A percentile compares a stretch with the other conserved stretches of the same genome.
Evolutionary conservation across 371 early-diverging fungal species (phyloP).

Genomic region (Mucor circinelloides): DNA sequence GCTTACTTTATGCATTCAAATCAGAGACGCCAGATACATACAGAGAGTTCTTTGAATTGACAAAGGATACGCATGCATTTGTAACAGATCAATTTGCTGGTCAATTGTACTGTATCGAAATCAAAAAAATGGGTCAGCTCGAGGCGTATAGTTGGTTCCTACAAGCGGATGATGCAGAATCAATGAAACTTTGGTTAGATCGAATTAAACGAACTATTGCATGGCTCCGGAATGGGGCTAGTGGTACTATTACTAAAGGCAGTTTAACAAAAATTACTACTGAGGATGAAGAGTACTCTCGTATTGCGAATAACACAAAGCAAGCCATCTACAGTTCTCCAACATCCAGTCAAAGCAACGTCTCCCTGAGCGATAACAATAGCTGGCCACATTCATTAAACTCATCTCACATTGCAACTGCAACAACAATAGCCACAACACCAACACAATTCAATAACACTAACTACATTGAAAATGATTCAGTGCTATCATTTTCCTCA

Average conservation of each 20-base stretch:
- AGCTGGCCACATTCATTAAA: not conserved
- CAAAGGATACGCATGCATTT: conserved; percentile 33
- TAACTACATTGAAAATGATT: not conserved
- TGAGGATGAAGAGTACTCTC: conserved; percentile 25
- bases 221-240: conserved; percentile 14
- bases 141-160: conserved; percentile 29
- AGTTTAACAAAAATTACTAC: conserved; percentile 12
- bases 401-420: not conserved
- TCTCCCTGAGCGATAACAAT: not conserved
- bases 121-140: conserved; percentile 25
- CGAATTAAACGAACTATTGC: conserved; percentile 31
- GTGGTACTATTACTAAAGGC: not conserved
- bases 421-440: not conserved
- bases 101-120: conserved; percentile 36
- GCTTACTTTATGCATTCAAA: conserved; percentile 41
- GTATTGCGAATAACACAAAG: not conserved
- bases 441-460: not conserved
- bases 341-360: not conserved
- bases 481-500: not conserved
- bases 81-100: conserved; percentile 39
- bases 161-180: conserved; percentile 34
- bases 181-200: conserved; percentile 41
- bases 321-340: not conserved
- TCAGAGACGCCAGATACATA: conserved; percentile 27
- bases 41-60: conserved; percentile 40